Percentiles rank a stretch among this genome's conserved stretches.
Conservation (phyloP, 257 asterid species). For the Prunella vulgaris region DNA sequence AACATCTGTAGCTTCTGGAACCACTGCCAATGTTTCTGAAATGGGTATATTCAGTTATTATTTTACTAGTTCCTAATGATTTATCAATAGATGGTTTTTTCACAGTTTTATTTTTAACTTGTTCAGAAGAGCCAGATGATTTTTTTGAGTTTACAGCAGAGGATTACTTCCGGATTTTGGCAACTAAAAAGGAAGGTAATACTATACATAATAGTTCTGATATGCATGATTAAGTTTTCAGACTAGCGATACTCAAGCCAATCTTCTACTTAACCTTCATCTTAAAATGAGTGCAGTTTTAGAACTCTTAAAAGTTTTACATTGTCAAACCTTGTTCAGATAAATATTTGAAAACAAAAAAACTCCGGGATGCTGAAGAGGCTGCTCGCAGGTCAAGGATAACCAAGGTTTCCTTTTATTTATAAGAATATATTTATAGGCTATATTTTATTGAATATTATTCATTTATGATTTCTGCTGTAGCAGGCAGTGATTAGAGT, state of each 20-base stretch:
- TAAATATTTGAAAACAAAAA: constrained; percentile 74
- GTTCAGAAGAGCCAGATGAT: constrained; percentile 71
- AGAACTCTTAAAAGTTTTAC: background rate
- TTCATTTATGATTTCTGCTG: constrained; percentile 7
- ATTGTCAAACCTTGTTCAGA: constrained; percentile 38
- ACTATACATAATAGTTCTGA: background rate
- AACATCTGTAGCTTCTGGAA: constrained; percentile 55
- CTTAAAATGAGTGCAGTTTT: background rate
- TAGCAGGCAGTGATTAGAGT: constrained; percentile 79
- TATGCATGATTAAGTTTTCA: background rate
- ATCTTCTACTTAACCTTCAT: background rate
- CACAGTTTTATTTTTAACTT: background rate
- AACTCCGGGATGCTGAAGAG: constrained; percentile 81
- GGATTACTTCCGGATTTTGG: constrained; percentile 73
- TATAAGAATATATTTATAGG: background rate
- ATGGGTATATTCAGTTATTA: constrained; percentile 34
- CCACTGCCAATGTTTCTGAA: constrained; percentile 41
- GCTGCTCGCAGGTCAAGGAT: constrained; percentile 87
- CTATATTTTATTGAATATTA: background rate
- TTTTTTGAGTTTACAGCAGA: constrained; percentile 91
- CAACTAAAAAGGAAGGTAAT: constrained; percentile 83
- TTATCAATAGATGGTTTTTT: background rate
- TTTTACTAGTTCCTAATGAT: background rate
- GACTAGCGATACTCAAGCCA: constrained; percentile 9
- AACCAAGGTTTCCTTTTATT: constrained; percentile 57